These are phyloP conservation scores for Populus tremula DNA, from an alignment of 345 rosid species.

Conservation along the genomic window DNA sequence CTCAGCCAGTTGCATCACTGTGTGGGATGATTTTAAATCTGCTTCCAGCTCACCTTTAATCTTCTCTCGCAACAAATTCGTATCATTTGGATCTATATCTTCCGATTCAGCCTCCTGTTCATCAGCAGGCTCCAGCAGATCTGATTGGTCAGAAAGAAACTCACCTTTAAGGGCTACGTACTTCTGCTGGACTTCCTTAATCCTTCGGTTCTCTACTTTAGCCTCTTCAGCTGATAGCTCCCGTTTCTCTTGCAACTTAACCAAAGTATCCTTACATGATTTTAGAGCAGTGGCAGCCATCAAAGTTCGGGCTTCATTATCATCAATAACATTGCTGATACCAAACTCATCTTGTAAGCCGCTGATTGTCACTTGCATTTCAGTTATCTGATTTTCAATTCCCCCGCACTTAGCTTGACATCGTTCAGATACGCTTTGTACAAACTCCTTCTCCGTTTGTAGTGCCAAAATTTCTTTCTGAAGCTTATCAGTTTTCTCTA, in stretches of 20 bases:
- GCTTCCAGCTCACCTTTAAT: constrained; percentile 32
- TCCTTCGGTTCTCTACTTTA: constrained; percentile 43
- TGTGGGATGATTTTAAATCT: constrained; percentile 28
- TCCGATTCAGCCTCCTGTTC: constrained; percentile 16
- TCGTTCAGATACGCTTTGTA: constrained; percentile 51
- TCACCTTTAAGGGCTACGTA: constrained; percentile 39
- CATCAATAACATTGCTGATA: constrained; percentile 51
- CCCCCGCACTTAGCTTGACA: constrained; percentile 51
- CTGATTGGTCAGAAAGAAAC: constrained; percentile 12
- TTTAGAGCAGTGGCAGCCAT: constrained; percentile 71
- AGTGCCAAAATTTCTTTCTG: constrained; percentile 66
- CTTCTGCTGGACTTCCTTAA: constrained; percentile 44
- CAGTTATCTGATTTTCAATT: constrained; percentile 53
- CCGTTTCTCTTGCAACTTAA: constrained; percentile 55
- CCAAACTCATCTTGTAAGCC: constrained; percentile 78
- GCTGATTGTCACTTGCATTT: constrained; percentile 56
- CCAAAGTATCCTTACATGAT: constrained; percentile 64
- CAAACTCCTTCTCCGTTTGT: constrained; percentile 76
- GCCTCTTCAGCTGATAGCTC: constrained; percentile 52
- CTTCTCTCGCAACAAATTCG: constrained; percentile 32
- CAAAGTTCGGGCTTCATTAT: constrained; percentile 66
- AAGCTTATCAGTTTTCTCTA: constrained; percentile 56
- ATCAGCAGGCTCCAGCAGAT: constrained; percentile 17
- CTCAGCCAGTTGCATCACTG: constrained; percentile 56
- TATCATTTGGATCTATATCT: background rate